These are phyloP conservation scores for Backusella liffmaniae DNA, from an alignment of 192 early-diverging fungal species.

Conservation along the genomic window DNA sequence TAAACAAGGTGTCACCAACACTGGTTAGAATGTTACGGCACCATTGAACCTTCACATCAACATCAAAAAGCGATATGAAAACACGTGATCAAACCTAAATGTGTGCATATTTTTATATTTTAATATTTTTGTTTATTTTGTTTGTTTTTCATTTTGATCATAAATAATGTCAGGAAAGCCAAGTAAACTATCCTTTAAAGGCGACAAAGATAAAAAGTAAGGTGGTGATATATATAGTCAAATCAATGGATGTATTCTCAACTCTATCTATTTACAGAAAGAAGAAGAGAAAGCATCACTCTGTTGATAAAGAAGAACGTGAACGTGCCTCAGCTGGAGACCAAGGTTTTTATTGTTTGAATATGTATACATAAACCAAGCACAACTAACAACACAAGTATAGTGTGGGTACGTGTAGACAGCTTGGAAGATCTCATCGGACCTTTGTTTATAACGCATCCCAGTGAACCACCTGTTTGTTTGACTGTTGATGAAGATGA, in stretches of 20 bases:
- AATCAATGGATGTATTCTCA: not conserved
- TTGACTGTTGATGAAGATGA: slow-evolving; percentile 49
- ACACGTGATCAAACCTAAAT: not conserved
- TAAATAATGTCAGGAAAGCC: slow-evolving; percentile 29
- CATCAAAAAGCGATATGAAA: not conserved
- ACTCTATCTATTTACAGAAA: slow-evolving; percentile 23
- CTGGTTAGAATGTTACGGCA: not conserved
- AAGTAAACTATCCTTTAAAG: slow-evolving; percentile 60
- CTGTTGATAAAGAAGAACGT: slow-evolving; percentile 38
- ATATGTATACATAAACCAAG: not conserved
- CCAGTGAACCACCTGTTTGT: slow-evolving; percentile 59
- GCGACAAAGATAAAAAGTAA: slow-evolving; percentile 58
- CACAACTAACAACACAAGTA: not conserved
- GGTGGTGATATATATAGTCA: not conserved
- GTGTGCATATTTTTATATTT: not conserved
- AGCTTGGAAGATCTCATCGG: slow-evolving; percentile 64
- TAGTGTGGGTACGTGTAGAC: slow-evolving; percentile 68
- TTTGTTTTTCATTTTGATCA: not conserved
- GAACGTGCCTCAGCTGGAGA: slow-evolving; percentile 43
- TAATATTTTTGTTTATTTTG: not conserved
- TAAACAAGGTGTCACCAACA: not conserved
- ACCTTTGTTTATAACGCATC: slow-evolving; percentile 65
- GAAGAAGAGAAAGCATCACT: slow-evolving; percentile 62
- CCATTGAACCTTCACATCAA: not conserved
- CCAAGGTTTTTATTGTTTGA: not conserved